These are phyloP conservation scores for Penicillium lagena DNA, from an alignment of 495 filamentous ascomycete genomes.

Conservation along the genomic window DNA sequence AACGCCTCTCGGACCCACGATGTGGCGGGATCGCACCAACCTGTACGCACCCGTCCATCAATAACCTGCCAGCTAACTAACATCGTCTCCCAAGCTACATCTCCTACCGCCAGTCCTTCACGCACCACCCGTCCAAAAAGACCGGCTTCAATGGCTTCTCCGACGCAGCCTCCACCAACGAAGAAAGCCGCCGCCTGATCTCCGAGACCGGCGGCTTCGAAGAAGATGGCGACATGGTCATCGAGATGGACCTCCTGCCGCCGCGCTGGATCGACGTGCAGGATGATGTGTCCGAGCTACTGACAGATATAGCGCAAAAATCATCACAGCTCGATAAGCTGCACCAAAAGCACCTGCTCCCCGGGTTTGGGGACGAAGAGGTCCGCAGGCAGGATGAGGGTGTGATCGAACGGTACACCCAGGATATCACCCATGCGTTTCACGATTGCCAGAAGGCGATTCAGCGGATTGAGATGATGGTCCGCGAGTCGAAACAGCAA, in stretches of 20 bases:
- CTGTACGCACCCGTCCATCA: slow-evolving; percentile 49
- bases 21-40: slow-evolving; percentile 98
- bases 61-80: slow-evolving; percentile 3
- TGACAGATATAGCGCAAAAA: slow-evolving; percentile 76
- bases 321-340: slow-evolving; percentile 80
- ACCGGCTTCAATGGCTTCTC: slow-evolving; percentile 72
- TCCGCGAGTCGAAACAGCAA: slow-evolving; percentile 61
- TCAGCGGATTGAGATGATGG: slow-evolving; percentile 78
- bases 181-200: slow-evolving; percentile 84
- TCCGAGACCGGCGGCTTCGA: slow-evolving; percentile 65
- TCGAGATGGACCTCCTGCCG: slow-evolving; percentile 96
- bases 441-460: slow-evolving; percentile 86
- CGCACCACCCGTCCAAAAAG: slow-evolving; percentile 88
- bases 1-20: slow-evolving; percentile 38
- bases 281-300: slow-evolving; percentile 80
- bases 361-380: slow-evolving; percentile 93
- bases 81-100: slow-evolving; percentile 62
- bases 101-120: slow-evolving; percentile 96
- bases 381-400: slow-evolving; percentile 74
- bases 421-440: slow-evolving; percentile 81
- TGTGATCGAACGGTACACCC: slow-evolving; percentile 85
- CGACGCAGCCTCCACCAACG: slow-evolving; percentile 50
- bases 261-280: slow-evolving; percentile 94
- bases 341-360: slow-evolving; percentile 94
- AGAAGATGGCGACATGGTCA: slow-evolving; percentile 87